Conservation (phyloP, 75 land plant genomes). For the Pinus tabuliformis region DNA sequence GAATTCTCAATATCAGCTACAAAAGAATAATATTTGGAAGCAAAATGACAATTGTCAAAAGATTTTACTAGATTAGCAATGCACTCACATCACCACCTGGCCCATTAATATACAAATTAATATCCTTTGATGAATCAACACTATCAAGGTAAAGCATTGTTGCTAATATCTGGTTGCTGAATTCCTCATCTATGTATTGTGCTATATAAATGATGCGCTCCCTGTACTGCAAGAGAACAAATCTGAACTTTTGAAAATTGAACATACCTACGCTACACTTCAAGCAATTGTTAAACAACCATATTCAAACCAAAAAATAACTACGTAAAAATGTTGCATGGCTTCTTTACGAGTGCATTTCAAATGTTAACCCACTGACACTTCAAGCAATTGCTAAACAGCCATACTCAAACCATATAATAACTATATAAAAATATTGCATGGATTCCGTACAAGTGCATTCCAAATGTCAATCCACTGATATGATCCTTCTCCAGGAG, state of each 20-base stretch:
- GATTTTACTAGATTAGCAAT: not conserved
- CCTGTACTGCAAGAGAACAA: conserved; percentile 67
- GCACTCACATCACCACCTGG: conserved; percentile 95
- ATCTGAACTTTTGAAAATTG: not conserved
- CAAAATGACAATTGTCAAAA: not conserved
- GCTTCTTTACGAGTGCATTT: conserved; percentile 82
- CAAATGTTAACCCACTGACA: conserved; percentile 74
- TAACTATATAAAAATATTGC: not conserved
- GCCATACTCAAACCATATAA: not conserved
- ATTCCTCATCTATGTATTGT: conserved; percentile 87
- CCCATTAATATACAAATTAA: conserved; percentile 69
- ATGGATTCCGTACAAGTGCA: conserved; percentile 68
- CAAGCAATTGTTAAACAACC: not conserved
- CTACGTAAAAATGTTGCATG: not conserved
- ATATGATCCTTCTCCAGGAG: conserved; percentile 81
- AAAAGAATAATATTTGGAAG: not conserved
- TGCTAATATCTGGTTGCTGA: conserved; percentile 77
- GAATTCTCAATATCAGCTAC: not conserved
- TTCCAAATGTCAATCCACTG: conserved; percentile 96
- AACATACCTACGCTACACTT: not conserved
- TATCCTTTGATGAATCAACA: conserved; percentile 52
- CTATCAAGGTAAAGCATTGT: conserved; percentile 97
- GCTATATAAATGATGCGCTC: conserved; percentile 86
- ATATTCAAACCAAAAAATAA: not conserved
- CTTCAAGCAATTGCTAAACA: not conserved